Evolutionary conservation across 2,329 filamentous ascomycete species (phyloP), one percentile per base, ranked within the genome.

Genomic region (Sarocladiaceae sp.): DNA sequence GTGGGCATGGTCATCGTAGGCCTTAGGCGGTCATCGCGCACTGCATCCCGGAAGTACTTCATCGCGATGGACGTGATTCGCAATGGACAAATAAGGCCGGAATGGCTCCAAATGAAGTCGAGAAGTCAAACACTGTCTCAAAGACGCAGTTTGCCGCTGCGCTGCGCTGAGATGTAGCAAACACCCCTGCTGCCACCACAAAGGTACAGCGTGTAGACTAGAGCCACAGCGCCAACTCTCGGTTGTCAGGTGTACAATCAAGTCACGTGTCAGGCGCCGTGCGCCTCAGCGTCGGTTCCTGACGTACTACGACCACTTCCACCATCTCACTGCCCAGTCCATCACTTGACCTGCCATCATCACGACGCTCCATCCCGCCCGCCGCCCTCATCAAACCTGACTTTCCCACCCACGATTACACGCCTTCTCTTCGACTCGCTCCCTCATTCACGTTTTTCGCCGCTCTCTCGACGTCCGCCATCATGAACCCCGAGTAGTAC

Each of bases 401-500:
- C 26, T 18, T 42, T 4, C 18, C 33, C 39, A 15, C 37, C 28
- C 46, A 23, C 50, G 23, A 35, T 8, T 7, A 3, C 7, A 42
- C 39, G 18, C 15, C 50, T 12, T 26, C 36, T 50, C 40, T 49
- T 39, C 47, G 28, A 44, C 52, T 44, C 50, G 17, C 49, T 23
- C 37, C 37, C 17, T 36, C 44, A 28, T 53, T n/a, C 28, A 25
- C 48, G 26, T 20, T 50, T 50, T 29, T 35, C 25, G 25, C 36
- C 28, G 29, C 53, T 35, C 23, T 46, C 53, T 42, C 36, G 37
- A 33, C 53, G 25, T 25, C 66, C 68, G 67, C 71, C 79, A 89
- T 64, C 69, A 94, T 94, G 89, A 94, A 94, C 81, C 89, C 89
- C 70, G 89, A 94, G 89, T 94, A 82, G 89, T 94, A 85, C 70